These are phyloP conservation scores for Anaeramoeba ignava DNA, from an alignment of 78 protist species.

Conservation along the genomic window DNA sequence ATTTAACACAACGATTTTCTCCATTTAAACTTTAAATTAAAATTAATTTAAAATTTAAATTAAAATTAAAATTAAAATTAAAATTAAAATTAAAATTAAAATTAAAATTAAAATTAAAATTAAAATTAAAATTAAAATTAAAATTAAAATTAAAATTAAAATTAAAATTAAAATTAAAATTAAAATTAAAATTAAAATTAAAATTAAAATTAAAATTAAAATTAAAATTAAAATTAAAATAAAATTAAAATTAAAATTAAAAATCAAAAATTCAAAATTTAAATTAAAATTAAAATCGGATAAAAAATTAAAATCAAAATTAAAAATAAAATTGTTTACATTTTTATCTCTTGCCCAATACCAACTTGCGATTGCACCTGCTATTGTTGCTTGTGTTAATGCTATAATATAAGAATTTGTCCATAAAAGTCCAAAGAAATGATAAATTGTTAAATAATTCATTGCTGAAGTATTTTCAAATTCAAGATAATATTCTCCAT, in stretches of 20 bases:
- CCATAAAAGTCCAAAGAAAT: constrained; percentile 66
- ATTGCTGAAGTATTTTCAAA: neutral
- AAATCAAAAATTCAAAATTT: constrained; percentile 2
- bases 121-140: neutral
- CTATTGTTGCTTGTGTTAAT: constrained; percentile 40
- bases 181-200: neutral
- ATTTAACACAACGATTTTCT: neutral
- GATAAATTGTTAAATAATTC: constrained; percentile 18
- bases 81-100: neutral
- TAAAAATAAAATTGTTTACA: no score
- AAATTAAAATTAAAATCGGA: constrained; percentile 6
- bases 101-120: neutral
- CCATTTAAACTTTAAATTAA: neutral
- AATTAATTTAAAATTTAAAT: neutral
- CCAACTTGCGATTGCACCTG: constrained; percentile 60
- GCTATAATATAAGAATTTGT: constrained; percentile 46
- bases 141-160: neutral
- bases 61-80: neutral
- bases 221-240: constrained; percentile 3
- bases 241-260: neutral
- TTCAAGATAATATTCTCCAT: neutral
- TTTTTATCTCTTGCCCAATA: constrained; percentile 45
- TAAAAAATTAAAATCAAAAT: constrained; percentile 2
- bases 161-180: neutral
- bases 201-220: neutral